phyloP scores from a whole-genome alignment of 1,284 basidiomycete genomes.

The Melampsora larici-populina region DNA sequence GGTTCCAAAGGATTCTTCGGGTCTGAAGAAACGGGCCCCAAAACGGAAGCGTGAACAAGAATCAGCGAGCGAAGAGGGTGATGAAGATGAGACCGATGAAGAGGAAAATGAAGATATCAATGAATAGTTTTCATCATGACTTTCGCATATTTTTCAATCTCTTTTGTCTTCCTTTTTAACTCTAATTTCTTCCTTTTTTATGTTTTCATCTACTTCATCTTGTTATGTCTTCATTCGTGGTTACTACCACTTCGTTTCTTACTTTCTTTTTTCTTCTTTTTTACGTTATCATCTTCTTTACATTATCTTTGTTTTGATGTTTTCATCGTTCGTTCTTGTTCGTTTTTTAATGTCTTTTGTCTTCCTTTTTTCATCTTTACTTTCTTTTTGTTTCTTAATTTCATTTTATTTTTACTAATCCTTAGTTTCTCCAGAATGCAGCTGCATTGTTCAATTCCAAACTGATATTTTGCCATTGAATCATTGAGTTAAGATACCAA shows the following conservation, averaged over 20 bases:
- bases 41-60: background rate
- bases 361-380: no score
- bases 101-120: background rate
- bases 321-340: no score
- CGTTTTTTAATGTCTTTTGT: no score
- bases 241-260: background rate
- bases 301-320: no score
- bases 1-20: background rate
- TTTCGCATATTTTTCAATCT: background rate
- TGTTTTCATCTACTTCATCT: background rate
- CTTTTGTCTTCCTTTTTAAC: background rate
- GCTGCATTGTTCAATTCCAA: no score
- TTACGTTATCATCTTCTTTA: no score
- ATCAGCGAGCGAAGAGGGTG: background rate
- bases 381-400: no score
- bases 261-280: background rate
- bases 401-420: no score
- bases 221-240: background rate
- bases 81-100: background rate
- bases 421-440: no score
- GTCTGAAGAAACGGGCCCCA: background rate
- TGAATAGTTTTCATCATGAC: background rate
- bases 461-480: no score
- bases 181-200: background rate
- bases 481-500: no score